Evolutionary conservation across 768 basidiomycete species (phyloP), one percentile per base, ranked within the genome.

Genomic region (Pisolithus microcarpus): DNA sequence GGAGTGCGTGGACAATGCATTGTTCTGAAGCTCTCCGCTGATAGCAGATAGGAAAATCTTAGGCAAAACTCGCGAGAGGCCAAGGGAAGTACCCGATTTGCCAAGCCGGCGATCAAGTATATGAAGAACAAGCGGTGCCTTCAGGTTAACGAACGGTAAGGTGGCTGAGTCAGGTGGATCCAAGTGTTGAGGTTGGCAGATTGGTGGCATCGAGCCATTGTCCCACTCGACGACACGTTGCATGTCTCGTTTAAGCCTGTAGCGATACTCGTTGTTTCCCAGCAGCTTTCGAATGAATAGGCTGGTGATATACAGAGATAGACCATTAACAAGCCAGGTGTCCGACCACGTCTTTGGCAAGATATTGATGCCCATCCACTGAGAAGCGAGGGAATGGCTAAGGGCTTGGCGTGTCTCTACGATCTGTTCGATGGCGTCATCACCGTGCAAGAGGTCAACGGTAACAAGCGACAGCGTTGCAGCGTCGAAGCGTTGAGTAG

Each of bases 341-440:
- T 99, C 96, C 11, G 91, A 87, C 81, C 90, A 91, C 26, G 84
- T 79, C 71, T 91, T 92, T 48, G 87, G 93, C 51, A 92, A 84
- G 60, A 99, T 91, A 67, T 97, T 95, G 68, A 99, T 83, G 24
- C 96, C 94, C 50, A 90, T 77, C 96, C 96, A 99, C 68, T 99
- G 96, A 56, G 84, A 90, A 7, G 93, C 94, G 31, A 98, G 77
- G 5, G 91, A 86, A 63, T 97, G 91, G 24, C 84, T 77, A 44
- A 99, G 77, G 28, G 82, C 76, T 51, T 93, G 91, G 13, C 95
- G 77, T 1, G 92, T 87, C 63, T 96, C 92, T 59, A 91, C 77
- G 0, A 90, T 91, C 66, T 94, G 93, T 61, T 98, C 96, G 54
- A 98, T 89, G 15, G 89, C 83, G 58, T 89, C 84, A 37, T 91